Evolutionary conservation across 495 filamentous ascomycete genomes (phyloP), one percentile per base, ranked within the genome.

Genomic region (Talaromyces adpressus): DNA sequence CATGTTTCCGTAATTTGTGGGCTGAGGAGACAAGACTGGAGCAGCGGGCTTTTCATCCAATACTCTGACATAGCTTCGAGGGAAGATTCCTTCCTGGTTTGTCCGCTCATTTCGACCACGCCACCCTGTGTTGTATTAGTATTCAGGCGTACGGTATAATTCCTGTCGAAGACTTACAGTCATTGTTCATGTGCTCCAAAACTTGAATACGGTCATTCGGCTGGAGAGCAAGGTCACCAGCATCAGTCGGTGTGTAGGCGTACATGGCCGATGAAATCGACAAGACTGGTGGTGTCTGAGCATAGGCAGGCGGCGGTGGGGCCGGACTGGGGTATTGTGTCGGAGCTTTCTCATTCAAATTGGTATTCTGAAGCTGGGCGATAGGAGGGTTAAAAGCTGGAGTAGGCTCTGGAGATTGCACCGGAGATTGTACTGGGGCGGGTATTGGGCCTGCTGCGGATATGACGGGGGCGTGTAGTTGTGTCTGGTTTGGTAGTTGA

Each of bases 181-280:
- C 94, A 20, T 85, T 86, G 68, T 97, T 98, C 86, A 95, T 91
- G 75, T 97, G 91, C 72, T 96, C 90, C 56, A 84, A 79, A 27
- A 98, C 88, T 57, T 85, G 82, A 66, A 98, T 79, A 23, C 82
- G 81, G 75, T 96, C 92, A 68, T 91, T 85, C 29, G 85, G 85
- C 62, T 86, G 80, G 66, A 98, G 82, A 1, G 82, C 82, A 61
- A 93, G 79, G 72, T 98, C 94, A 41, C 91, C 90, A 6, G 86
- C 77, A 65, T 97, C 91, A 32, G 85, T 82, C 14, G 87, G 88
- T 27, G 79, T 81, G 79, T 96, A 98, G 64, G 84, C 83, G 76
- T 94, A 97, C 6, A 96, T 80, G 4, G 93, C 94, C 20, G 85
- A 81, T n/a, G 90, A 91, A 64, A 88, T 80, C 29, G 84, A 81